Base-by-base conservation (phyloP, 208 protist genomes). In the Leishmania aethiopica region DNA sequence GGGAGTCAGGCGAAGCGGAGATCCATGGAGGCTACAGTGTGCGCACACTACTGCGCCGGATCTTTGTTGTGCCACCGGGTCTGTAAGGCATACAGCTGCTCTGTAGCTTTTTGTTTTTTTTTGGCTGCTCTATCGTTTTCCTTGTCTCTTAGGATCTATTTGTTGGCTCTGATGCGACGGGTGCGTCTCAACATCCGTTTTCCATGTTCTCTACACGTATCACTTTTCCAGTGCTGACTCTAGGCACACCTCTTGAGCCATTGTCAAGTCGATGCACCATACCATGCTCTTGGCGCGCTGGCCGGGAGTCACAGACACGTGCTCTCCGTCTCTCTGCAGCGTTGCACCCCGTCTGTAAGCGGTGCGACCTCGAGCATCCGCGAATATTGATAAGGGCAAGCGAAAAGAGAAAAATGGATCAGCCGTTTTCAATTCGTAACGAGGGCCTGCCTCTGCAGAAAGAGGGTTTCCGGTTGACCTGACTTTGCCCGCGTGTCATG, bases 31-130 rank as follows among this genome's bases (percentile, higher is more conserved):
- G 70, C 45, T 17, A 37, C 7, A 19, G 40, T n/a, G 28, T 2
- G 28, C 6, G 70, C 28, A 35, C 70, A 35, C 25, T 47, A 22
- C 70, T 37, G 28, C 28, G 1, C 22, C 15, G 45, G 35, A 53
- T 51, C 42, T 13, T 53, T 35, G 22, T 19, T n/a, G 42, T 3
- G 1, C 70, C 45, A 4, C 40, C 22, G 28, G 25, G 73, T 77
- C 32, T 62, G 51, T n/a, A n/a, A 25, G 45, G 22, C 55, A 74
- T 8, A 51, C 51, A 22, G 4, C n/a, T 10, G 4, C 35, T 28
- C 51, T 59, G 73, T 37, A 59, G 7, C 42, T 42, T 66, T 75
- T 78, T 64, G 37, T 62, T 45, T 51, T 45, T 51, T 78, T 15
- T 70, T 19, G 11, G 3, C 40, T 19, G 40, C 28, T 60, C 47